These are phyloP conservation scores for Hortiboletus flavorubellus DNA, from an alignment of 768 basidiomycete species.

Conservation along the genomic window DNA sequence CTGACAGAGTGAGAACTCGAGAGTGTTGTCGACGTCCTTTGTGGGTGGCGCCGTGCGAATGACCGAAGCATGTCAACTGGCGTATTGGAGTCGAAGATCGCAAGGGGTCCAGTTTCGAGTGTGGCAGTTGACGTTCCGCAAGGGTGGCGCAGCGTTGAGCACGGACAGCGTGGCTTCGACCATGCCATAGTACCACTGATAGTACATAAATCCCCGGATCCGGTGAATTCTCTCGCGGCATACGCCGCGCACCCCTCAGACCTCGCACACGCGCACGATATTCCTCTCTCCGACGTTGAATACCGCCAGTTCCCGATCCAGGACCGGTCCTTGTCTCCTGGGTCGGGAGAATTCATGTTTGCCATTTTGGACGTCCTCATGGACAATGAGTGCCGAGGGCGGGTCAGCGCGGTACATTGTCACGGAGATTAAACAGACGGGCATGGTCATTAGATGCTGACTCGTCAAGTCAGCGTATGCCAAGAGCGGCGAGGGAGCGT, in stretches of 20 bases:
- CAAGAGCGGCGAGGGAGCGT: conserved; percentile 59
- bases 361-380: conserved; percentile 52
- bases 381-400: conserved; percentile 53
- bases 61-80: too few relatives aligned
- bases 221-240: conserved; percentile 53
- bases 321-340: conserved; percentile 60
- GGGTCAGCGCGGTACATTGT: conserved; percentile 74
- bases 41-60: too few relatives aligned
- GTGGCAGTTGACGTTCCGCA: too few relatives aligned
- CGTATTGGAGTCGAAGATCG: too few relatives aligned
- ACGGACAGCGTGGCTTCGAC: too few relatives aligned
- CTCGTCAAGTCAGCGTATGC: conserved; percentile 65
- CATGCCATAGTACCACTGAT: too few relatives aligned
- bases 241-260: conserved; percentile 25
- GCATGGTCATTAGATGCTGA: conserved; percentile 70
- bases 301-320: conserved; percentile 80
- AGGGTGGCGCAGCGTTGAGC: too few relatives aligned
- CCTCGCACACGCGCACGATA: conserved; percentile 53
- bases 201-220: conserved; percentile 41
- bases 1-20: too few relatives aligned
- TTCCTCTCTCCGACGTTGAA: conserved; percentile 53
- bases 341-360: conserved; percentile 56
- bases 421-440: conserved; percentile 73
- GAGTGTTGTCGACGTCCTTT: too few relatives aligned
- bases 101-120: too few relatives aligned